Base-by-base conservation (phyloP, 2,329 filamentous ascomycete species). In the Calycina herbarum region DNA sequence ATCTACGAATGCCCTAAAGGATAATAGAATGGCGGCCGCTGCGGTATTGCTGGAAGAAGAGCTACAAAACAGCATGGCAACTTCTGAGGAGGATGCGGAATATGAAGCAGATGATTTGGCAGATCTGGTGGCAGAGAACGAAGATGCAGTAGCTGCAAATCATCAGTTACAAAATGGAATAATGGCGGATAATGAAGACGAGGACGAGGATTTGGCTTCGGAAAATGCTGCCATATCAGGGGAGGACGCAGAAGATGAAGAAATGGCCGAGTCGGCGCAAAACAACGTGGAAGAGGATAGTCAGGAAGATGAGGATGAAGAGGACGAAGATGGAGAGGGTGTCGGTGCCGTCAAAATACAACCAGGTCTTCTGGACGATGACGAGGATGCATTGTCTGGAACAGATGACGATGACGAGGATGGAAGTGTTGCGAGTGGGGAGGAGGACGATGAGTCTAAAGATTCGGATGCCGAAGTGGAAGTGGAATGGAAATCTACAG, bases 381-480 rank as follows among this genome's bases (percentile, higher is more conserved):
- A 79, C 65, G 78, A 77, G 64, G 78, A 77, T 20, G 78, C 76
- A 29, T 72, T 75, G 24, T 69, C 69, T 38, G 68, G 62, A n/a
- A 69, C 68, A 35, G 59, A 61, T 51, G 61, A 57, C 29, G 71
- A 69, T n/a, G 67, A 71, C 3, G 72, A 73, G 29, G 72, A 75
- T 38, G 72, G 73, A 54, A 75, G 72, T 62, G 72, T 70, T 58
- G 72, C 65, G 20, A 73, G 70, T 64, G 70, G 64, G n/a, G 74
- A 72, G 7, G 74, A 72, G 62, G 86, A 84, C 42, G 84, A 82
- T 10, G 86, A 85, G 51, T 88, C 85, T 1, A 82, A 82, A 33
- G 79, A 76, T 11, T 85, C 81, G 33, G 86, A 85, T 62, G 86
- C 85, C 76, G 86, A 89, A 64, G 83, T 83, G 33, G 85, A 83